Base-by-base conservation (phyloP, 352 stramenopile genomes). In the Phytophthora pini region DNA sequence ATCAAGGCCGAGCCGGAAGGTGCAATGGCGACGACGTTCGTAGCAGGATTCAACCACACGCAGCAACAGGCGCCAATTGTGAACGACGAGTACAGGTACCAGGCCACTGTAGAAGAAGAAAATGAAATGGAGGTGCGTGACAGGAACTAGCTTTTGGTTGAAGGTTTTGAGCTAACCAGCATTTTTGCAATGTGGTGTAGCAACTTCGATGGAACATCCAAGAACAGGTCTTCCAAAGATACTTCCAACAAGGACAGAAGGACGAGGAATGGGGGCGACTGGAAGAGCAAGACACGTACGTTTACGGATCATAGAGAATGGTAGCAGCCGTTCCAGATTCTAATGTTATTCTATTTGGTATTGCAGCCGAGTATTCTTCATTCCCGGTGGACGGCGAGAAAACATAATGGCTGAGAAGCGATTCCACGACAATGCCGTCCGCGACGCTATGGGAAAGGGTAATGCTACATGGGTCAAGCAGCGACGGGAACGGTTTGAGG, bases 81-180 rank as follows among this genome's bases (percentile, higher is more conserved):
- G 56, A 66, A 47, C 15, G 68, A 87, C 32, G 59, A 76, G 20
- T 92, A 92, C 64, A 51, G 72, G 45, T 89, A 90, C 62, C 62
- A 76, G 13, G 73, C 78, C 22, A 88, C 73, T 8, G 87, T 90
- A 49, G 75, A 73, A 41, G 84, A 92, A 68, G 61, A 82, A 34
- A 82, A 87, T 49, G 84, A 93, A 52, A 90, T 93, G 80, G 82
- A 91, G 79, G 84, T 93, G 57, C 20, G 74, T 41, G 12, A n/a
- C 32, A 36, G 29, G 7, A 17, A 31, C 48, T 56, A 17, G 29
- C 31, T 17, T 59, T 6, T 26, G 41, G 40, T 52, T 59, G 59
- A 45, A 40, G 36, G 31, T 13, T 34, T 45, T 24, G 17, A 52
- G 20, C 44, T 64, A 22, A 72, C 20, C 15, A 48, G 38, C 3